Conservation (phyloP, 169 alveolate species). For the Cryptosporidium felis region DNA sequence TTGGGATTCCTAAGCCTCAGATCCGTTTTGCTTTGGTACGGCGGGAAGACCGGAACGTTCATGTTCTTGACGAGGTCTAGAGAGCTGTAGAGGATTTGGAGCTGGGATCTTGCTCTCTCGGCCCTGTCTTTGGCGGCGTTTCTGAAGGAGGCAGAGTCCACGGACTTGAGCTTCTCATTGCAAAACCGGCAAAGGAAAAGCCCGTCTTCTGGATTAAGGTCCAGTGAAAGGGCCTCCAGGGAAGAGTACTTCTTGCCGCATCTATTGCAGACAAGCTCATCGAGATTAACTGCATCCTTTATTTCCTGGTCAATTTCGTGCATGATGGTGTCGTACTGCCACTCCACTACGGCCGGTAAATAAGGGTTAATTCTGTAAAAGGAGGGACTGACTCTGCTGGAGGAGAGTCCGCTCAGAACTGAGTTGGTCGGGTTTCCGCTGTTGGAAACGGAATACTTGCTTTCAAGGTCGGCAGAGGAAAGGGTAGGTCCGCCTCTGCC, state of each 20-base stretch:
- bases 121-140: conserved; percentile 59
- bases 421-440: background rate
- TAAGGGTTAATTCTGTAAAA: conserved; percentile 54
- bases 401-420: background rate
- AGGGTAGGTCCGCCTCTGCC: background rate
- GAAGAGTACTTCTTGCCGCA: conserved; percentile 49
- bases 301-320: conserved; percentile 57
- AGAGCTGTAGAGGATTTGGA: conserved; percentile 29
- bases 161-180: conserved; percentile 33
- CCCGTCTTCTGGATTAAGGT: conserved; percentile 46
- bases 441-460: background rate
- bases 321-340: conserved; percentile 54
- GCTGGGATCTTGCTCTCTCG: conserved; percentile 59
- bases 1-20: background rate
- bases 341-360: conserved; percentile 64
- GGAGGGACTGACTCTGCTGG: background rate
- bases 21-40: conserved; percentile 44
- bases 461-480: background rate
- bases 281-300: conserved; percentile 53
- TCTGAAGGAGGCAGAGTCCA: conserved; percentile 61
- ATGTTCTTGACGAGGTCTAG: conserved; percentile 45
- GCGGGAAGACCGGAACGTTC: conserved; percentile 59
- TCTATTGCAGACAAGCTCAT: conserved; percentile 39
- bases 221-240: conserved; percentile 40
- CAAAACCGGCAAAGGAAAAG: conserved; percentile 50